phyloP scores from a whole-genome alignment of 2,329 filamentous ascomycete species.

The Sclerotinia minor region DNA sequence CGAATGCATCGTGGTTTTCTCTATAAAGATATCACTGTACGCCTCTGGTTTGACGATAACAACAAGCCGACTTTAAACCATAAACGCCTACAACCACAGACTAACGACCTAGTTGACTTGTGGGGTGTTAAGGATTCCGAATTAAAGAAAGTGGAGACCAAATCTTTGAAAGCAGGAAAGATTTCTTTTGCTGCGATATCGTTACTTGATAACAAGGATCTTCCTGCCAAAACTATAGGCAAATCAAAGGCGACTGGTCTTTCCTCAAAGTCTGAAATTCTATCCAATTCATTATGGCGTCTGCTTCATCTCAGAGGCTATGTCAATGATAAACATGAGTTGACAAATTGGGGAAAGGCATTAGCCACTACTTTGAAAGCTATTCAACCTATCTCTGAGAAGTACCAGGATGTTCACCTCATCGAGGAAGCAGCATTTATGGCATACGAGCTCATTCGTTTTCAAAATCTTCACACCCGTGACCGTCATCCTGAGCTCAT shows the following conservation, averaged over 20 bases:
- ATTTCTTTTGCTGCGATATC: slow-evolving; percentile 64
- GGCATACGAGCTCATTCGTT: slow-evolving; percentile 80
- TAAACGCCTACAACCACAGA: slow-evolving; percentile 51
- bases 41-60: slow-evolving; percentile 79
- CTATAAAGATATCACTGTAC: slow-evolving; percentile 73
- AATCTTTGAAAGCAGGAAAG: slow-evolving; percentile 46
- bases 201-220: slow-evolving; percentile 63
- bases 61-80: slow-evolving; percentile 70
- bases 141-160: slow-evolving; percentile 47
- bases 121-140: slow-evolving; percentile 73
- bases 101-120: slow-evolving; percentile 50
- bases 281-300: slow-evolving; percentile 76
- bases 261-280: slow-evolving; percentile 68
- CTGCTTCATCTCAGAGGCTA: slow-evolving; percentile 90
- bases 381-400: slow-evolving; percentile 55
- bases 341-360: slow-evolving; percentile 82
- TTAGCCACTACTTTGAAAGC: slow-evolving; percentile 68
- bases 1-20: slow-evolving; percentile 81
- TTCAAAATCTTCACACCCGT: slow-evolving; percentile 74
- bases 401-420: slow-evolving; percentile 45
- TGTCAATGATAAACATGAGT: slow-evolving; percentile 71
- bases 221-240: slow-evolving; percentile 65
- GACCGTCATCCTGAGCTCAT: slow-evolving; percentile 57
- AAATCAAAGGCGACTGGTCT: slow-evolving; percentile 40
- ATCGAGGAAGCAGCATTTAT: slow-evolving; percentile 78